These are phyloP conservation scores for Insectozyma bohioensis DNA, from an alignment of 1,139 yeast genomes.

Conservation along the genomic window DNA sequence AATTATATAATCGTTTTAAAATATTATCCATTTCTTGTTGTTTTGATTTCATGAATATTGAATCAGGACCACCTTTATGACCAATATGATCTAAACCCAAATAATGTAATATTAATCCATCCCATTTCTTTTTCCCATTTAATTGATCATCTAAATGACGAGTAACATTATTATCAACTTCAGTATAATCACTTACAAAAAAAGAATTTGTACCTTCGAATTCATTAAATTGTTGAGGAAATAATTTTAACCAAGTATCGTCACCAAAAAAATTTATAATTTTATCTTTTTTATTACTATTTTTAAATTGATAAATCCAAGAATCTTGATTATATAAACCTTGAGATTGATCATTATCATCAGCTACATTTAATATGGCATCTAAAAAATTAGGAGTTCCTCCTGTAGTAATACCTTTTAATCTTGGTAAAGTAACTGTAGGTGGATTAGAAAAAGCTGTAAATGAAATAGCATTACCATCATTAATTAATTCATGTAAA, in stretches of 20 bases:
- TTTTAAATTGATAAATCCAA: slow-evolving; percentile 73
- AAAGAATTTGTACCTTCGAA: slow-evolving; percentile 91
- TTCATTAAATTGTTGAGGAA: slow-evolving; percentile 63
- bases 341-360: slow-evolving; percentile 75
- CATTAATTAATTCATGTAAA: slow-evolving; percentile 63
- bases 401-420: slow-evolving; percentile 80
- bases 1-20: slow-evolving; percentile 51
- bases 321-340: slow-evolving; percentile 78
- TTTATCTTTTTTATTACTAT: slow-evolving; percentile 39
- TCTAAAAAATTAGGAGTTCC: slow-evolving; percentile 78
- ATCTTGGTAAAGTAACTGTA: slow-evolving; percentile 76
- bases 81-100: slow-evolving; percentile 96
- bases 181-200: slow-evolving; percentile 90
- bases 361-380: slow-evolving; percentile 91
- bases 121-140: slow-evolving; percentile 55
- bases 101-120: slow-evolving; percentile 82
- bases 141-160: slow-evolving; percentile 71
- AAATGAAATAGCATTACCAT: slow-evolving; percentile 77
- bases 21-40: slow-evolving; percentile 84
- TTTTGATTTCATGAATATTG: slow-evolving; percentile 75
- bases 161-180: slow-evolving; percentile 91
- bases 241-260: slow-evolving; percentile 94
- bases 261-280: slow-evolving; percentile 86
- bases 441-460: slow-evolving; percentile 92
- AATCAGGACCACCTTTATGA: slow-evolving; percentile 90